phyloP scores from a whole-genome alignment of 2,329 filamentous ascomycete genomes.

The Hirsutella minnesotensis region DNA sequence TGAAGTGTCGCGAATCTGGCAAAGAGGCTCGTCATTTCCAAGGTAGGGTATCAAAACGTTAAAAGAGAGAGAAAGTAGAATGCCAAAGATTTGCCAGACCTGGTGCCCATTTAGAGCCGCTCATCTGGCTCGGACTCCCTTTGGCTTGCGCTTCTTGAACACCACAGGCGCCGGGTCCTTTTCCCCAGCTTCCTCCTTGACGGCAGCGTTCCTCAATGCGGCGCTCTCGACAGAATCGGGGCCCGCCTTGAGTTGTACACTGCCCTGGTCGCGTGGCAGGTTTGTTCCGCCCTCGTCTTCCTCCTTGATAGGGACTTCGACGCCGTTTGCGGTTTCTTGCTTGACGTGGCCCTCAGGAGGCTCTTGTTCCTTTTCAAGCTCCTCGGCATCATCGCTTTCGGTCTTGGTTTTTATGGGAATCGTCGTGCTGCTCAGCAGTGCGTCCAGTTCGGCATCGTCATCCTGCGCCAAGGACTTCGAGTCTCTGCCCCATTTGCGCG shows the following conservation, averaged over 20 bases:
- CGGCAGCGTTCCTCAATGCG: not conserved
- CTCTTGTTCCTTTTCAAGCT: constrained; percentile 12
- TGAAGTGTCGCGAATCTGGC: not conserved
- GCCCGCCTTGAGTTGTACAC: constrained; percentile 26
- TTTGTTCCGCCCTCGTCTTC: constrained; percentile 11
- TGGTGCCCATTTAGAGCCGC: not conserved
- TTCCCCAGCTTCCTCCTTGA: constrained; percentile 24
- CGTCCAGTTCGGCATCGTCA: constrained; percentile 48
- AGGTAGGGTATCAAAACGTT: constrained; percentile 3
- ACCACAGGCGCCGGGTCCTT: constrained; percentile 37
- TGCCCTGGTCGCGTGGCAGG: constrained; percentile 11
- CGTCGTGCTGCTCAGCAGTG: constrained; percentile 33
- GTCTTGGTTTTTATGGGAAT: constrained; percentile 12
- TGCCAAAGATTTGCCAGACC: not conserved
- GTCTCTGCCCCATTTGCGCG: constrained; percentile 40
- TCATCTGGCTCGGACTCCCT: constrained; percentile 50
- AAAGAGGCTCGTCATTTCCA: not conserved
- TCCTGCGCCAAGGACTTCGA: constrained; percentile 35
- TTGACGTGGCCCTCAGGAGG: constrained; percentile 10
- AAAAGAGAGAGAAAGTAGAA: not conserved
- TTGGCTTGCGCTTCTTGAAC: constrained; percentile 72
- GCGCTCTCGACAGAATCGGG: constrained; percentile 11
- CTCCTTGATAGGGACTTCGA: constrained; percentile 8
- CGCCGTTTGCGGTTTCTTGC: constrained; percentile 11
- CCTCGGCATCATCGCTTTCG: constrained; percentile 7